Conservation (phyloP, 441 rosid species). For the Bruguiera hainesii region DNA sequence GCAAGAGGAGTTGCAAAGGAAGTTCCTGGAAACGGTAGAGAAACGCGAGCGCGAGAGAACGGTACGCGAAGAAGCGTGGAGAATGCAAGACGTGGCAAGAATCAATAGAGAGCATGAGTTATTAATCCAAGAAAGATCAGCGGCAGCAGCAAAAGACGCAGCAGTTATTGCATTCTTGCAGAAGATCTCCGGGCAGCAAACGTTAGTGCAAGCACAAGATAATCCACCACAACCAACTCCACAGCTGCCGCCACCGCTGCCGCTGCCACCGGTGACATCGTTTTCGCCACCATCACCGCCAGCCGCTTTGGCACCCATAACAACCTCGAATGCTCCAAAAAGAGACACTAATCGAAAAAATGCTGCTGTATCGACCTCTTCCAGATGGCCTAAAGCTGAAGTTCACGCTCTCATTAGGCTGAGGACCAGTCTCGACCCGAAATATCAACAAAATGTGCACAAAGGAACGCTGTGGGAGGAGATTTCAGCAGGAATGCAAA, state of each 20-base stretch:
- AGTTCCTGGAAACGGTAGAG: constrained; percentile 64
- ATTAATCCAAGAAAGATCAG: constrained; percentile 59
- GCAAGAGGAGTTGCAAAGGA: constrained; percentile 70
- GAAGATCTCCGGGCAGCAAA: constrained; percentile 54
- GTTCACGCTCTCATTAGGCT: constrained; percentile 61
- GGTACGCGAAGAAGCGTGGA: constrained; percentile 72
- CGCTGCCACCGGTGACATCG: constrained; percentile 3
- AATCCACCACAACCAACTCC: constrained; percentile 5
- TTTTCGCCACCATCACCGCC: not conserved
- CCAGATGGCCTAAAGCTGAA: constrained; percentile 90
- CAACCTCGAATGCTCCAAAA: constrained; percentile 20
- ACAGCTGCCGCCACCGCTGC: constrained; percentile 13
- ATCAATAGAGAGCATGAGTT: constrained; percentile 52
- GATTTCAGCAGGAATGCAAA: constrained; percentile 63
- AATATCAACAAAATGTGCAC: constrained; percentile 62
- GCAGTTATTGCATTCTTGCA: constrained; percentile 71
- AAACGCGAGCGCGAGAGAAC: constrained; percentile 56
- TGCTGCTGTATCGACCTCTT: constrained; percentile 39
- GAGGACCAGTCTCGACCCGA: constrained; percentile 46
- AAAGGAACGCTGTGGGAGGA: constrained; percentile 93
- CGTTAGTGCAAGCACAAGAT: constrained; percentile 14
- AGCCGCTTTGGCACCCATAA: constrained; percentile 16
- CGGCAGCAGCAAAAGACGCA: constrained; percentile 62
- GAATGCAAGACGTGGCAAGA: constrained; percentile 54
- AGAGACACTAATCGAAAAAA: constrained; percentile 25